A percentile compares a stretch with the other conserved stretches of the same genome.
Evolutionary conservation across 768 basidiomycete species (phyloP).

Genomic region (Trichaptum fuscoviolaceum): DNA sequence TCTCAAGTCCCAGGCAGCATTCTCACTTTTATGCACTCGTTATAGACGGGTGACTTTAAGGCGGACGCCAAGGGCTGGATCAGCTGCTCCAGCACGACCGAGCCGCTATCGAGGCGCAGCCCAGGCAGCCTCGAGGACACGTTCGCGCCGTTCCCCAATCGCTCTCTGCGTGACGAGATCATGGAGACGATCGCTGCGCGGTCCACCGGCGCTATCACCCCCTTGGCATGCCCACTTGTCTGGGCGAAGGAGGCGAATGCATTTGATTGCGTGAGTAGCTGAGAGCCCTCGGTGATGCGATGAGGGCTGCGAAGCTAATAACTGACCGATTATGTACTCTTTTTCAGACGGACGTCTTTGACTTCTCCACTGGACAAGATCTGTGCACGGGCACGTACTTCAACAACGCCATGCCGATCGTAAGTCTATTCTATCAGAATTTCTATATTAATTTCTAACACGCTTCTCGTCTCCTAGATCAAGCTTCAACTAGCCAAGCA

Average conservation of each 20-base stretch:
- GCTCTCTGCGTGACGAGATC: constrained; percentile 1
- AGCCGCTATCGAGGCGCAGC: constrained; percentile 11
- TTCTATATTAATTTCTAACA: neutral
- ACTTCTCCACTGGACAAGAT: constrained; percentile 33
- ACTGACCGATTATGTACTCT: neutral
- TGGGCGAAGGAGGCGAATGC: constrained; percentile 43
- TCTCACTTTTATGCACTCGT: neutral
- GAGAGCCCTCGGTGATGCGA: too few species aligned
- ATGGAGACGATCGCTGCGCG: neutral
- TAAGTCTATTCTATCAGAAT: constrained; percentile 17
- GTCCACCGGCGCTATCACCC: constrained; percentile 23
- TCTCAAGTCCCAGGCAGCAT: neutral
- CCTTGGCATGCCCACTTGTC: constrained; percentile 41
- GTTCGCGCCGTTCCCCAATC: neutral
- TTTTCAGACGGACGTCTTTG: constrained; percentile 34
- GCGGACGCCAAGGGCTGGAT: constrained; percentile 23
- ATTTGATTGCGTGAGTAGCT: constrained; percentile 35
- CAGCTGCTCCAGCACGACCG: constrained; percentile 21
- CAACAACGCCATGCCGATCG: constrained; percentile 18
- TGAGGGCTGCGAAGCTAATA: neutral
- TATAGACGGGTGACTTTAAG: constrained; percentile 22
- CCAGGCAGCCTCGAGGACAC: neutral
- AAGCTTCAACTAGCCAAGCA: constrained; percentile 26
- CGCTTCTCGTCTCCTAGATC: constrained; percentile 15
- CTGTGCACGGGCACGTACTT: constrained; percentile 36